Evolutionary conservation across 306 rosid species (phyloP).

Genomic region (Inga laurina): DNA sequence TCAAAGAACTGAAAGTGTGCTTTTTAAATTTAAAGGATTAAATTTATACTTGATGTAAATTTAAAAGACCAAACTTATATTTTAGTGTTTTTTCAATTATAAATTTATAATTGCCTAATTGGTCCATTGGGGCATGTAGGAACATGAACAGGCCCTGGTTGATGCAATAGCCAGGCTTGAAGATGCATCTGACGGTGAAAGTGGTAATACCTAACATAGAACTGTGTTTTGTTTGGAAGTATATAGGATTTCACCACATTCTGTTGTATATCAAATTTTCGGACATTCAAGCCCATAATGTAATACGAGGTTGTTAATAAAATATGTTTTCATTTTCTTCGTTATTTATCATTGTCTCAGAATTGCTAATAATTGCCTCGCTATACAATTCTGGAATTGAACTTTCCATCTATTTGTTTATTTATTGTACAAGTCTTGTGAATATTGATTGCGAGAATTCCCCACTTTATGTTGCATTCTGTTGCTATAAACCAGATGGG

Average conservation of each 20-base stretch:
- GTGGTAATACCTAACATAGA: slow-evolving; percentile 75
- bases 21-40: no score
- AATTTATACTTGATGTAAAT: no score
- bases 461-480: slow-evolving; percentile 35
- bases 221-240: slow-evolving; percentile 28
- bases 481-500: slow-evolving; percentile 70
- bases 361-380: neutral
- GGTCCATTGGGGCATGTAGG: slow-evolving; percentile 53
- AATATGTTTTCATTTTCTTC: neutral
- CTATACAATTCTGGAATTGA: neutral
- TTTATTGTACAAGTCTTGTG: neutral
- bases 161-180: slow-evolving; percentile 83
- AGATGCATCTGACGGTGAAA: slow-evolving; percentile 87
- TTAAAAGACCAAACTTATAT: no score
- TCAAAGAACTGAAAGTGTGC: no score
- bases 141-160: slow-evolving; percentile 80
- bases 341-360: neutral
- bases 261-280: slow-evolving; percentile 46
- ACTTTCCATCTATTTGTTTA: neutral
- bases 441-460: slow-evolving; percentile 27
- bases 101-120: slow-evolving; percentile 25
- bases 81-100: neutral
- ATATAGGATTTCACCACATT: slow-evolving; percentile 34
- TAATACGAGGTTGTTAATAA: slow-evolving; percentile 16
- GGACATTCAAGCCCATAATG: slow-evolving; percentile 33